Evolutionary conservation across 345 rosid species (phyloP).

Genomic region (Eucalyptus curtisii): DNA sequence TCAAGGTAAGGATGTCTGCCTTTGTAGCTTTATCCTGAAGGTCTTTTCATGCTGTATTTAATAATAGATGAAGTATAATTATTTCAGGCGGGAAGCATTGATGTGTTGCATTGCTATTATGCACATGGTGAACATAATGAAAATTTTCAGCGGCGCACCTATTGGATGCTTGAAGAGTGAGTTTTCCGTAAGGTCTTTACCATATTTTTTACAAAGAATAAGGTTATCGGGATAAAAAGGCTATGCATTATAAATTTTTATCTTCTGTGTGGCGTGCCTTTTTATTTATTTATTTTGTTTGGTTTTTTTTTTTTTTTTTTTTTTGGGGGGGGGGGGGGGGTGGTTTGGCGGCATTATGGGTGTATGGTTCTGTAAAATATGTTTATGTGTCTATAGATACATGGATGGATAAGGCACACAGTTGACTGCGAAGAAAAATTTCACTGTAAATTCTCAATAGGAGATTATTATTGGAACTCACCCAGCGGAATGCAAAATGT

Average conservation of each 20-base stretch:
- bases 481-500: not conserved
- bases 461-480: not conserved
- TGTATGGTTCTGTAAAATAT: not conserved
- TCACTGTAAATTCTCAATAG: not conserved
- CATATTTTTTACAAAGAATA: not conserved
- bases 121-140: slow-evolving; percentile 91
- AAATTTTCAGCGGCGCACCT: slow-evolving; percentile 88
- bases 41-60: not conserved
- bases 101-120: slow-evolving; percentile 94
- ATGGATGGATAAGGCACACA: not conserved
- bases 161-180: slow-evolving; percentile 99
- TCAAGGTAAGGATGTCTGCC: slow-evolving; percentile 41
- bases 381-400: not conserved
- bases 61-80: not conserved
- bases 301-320: not conserved
- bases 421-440: not conserved
- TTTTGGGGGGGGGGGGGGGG: not conserved
- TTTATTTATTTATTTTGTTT: not conserved
- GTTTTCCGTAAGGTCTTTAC: slow-evolving; percentile 12
- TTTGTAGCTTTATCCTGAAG: not conserved
- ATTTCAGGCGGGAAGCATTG: slow-evolving; percentile 75
- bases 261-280: not conserved
- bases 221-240: not conserved
- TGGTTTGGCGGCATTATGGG: not conserved
- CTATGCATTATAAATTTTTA: not conserved